These are phyloP conservation scores for Trichoderma oligosporum DNA, from an alignment of 2,329 filamentous ascomycete genomes.

Conservation along the genomic window DNA sequence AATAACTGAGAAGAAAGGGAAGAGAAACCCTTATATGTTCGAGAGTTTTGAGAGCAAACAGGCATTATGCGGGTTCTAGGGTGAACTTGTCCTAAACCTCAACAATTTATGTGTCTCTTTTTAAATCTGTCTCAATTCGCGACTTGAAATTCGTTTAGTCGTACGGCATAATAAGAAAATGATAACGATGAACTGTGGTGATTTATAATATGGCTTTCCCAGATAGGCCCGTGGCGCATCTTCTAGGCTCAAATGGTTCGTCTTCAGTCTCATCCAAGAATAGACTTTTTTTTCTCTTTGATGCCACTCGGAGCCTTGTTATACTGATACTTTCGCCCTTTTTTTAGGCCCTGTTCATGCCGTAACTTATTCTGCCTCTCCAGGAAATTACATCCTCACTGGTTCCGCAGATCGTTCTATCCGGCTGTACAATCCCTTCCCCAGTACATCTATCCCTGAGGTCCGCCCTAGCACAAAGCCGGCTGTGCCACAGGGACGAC, in stretches of 20 bases:
- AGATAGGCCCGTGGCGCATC: slow-evolving; percentile 49
- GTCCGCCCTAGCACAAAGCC: slow-evolving; percentile 25
- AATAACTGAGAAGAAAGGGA: too few species aligned
- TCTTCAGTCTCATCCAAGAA: slow-evolving; percentile 15
- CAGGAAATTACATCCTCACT: slow-evolving; percentile 75
- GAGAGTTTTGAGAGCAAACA: too few species aligned
- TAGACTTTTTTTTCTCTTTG: neutral
- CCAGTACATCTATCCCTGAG: slow-evolving; percentile 40
- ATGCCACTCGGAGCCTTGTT: neutral
- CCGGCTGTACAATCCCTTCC: slow-evolving; percentile 76
- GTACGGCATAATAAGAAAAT: slow-evolving; percentile 14
- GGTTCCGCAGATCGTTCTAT: slow-evolving; percentile 82
- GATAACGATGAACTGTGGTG: slow-evolving; percentile 27
- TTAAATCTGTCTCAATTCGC: neutral
- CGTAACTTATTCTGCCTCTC: slow-evolving; percentile 66
- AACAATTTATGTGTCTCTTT: neutral
- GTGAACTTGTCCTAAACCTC: neutral
- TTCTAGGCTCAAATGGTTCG: slow-evolving; percentile 57
- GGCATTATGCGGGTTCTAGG: too few species aligned
- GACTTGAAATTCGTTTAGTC: neutral
- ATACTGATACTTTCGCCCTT: neutral
- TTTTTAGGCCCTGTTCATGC: slow-evolving; percentile 65
- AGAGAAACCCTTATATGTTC: too few species aligned
- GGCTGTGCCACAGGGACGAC: slow-evolving; percentile 46
- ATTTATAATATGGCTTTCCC: slow-evolving; percentile 42